Percentiles rank a stretch among this genome's conserved stretches.
Evolutionary conservation across 371 early-diverging fungal species (phyloP).

Genomic region (Blakeslea trispora): DNA sequence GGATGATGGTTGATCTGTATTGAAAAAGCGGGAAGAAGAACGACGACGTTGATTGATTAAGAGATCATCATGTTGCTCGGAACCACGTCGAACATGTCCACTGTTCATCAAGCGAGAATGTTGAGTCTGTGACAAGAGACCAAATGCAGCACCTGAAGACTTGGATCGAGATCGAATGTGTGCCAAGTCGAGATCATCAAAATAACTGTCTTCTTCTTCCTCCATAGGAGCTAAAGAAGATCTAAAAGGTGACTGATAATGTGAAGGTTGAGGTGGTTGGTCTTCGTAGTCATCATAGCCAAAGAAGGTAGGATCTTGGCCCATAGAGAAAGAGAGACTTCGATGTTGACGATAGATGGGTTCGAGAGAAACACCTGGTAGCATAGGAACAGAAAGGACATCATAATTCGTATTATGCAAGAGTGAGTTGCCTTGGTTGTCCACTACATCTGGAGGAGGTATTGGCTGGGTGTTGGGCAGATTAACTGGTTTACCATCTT

Average conservation of each 20-base stretch:
- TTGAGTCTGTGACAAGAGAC: slow-evolving; percentile 39
- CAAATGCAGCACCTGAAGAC: slow-evolving; percentile 53
- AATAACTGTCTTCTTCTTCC: slow-evolving; percentile 39
- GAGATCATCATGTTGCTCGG: slow-evolving; percentile 33
- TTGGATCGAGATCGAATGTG: slow-evolving; percentile 41
- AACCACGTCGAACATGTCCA: slow-evolving; percentile 31
- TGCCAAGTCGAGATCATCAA: slow-evolving; percentile 27
- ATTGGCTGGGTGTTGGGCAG: slow-evolving; percentile 4
- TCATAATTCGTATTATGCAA: slow-evolving; percentile 8
- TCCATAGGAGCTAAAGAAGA: slow-evolving; percentile 41
- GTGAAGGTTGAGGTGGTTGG: slow-evolving; percentile 6
- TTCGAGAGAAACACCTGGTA: slow-evolving; percentile 41
- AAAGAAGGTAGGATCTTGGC: slow-evolving; percentile 47
- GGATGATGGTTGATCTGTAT: slow-evolving; percentile 6
- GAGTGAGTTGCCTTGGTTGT: background rate
- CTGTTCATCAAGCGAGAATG: slow-evolving; percentile 26
- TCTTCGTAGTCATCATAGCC: slow-evolving; percentile 47
- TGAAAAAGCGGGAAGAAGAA: slow-evolving; percentile 26
- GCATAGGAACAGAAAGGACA: slow-evolving; percentile 47
- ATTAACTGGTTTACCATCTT: slow-evolving; percentile 23
- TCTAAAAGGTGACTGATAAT: slow-evolving; percentile 18
- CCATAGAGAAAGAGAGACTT: slow-evolving; percentile 53
- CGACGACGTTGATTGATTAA: slow-evolving; percentile 25
- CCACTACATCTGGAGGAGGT: slow-evolving; percentile 8
- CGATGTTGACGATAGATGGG: slow-evolving; percentile 52